A percentile compares a stretch with the other conserved stretches of the same genome.
Conservation (phyloP, 805 yeast species). For the Suhomyces emberorum region DNA sequence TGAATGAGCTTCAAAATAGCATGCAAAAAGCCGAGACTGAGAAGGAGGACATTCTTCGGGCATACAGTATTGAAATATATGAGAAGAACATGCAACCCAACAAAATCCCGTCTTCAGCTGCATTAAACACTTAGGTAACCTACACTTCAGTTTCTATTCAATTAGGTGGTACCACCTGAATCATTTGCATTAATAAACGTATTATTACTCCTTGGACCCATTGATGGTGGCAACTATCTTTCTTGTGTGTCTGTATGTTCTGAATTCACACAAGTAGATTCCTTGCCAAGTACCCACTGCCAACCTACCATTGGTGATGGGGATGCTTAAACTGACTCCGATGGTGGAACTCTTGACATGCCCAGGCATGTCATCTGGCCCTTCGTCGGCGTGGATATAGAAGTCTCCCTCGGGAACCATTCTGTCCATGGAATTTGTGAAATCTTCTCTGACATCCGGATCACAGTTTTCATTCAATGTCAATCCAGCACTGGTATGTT, state of each 20-base stretch:
- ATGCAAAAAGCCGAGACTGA: slow-evolving; percentile 26
- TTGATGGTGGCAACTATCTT: slow-evolving; percentile 70
- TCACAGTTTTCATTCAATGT: slow-evolving; percentile 80
- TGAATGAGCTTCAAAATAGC: slow-evolving; percentile 33
- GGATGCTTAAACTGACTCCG: slow-evolving; percentile 65
- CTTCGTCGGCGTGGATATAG: slow-evolving; percentile 70
- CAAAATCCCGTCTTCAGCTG: too few relatives aligned
- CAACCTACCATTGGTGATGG: slow-evolving; percentile 64
- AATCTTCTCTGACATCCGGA: slow-evolving; percentile 69
- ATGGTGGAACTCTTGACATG: slow-evolving; percentile 54
- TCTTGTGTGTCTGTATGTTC: slow-evolving; percentile 61
- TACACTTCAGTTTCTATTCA: too few relatives aligned
- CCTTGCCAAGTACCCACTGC: slow-evolving; percentile 88
- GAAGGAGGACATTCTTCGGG: slow-evolving; percentile 28
- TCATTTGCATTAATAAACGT: too few relatives aligned
- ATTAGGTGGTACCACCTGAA: too few relatives aligned
- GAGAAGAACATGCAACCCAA: slow-evolving; percentile 13
- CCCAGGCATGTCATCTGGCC: slow-evolving; percentile 83
- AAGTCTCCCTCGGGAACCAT: slow-evolving; percentile 63
- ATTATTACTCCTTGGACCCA: slow-evolving; percentile 47
- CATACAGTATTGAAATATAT: slow-evolving; percentile 33
- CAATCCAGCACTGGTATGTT: slow-evolving; percentile 78
- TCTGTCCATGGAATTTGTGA: slow-evolving; percentile 59
- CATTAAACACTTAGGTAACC: too few relatives aligned
- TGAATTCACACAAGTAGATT: slow-evolving; percentile 70